Percentiles rank a stretch among this genome's conserved stretches.
These are phyloP conservation scores for Wickerhamiella cacticola DNA, from an alignment of 805 yeast species.

Conservation along the genomic window DNA sequence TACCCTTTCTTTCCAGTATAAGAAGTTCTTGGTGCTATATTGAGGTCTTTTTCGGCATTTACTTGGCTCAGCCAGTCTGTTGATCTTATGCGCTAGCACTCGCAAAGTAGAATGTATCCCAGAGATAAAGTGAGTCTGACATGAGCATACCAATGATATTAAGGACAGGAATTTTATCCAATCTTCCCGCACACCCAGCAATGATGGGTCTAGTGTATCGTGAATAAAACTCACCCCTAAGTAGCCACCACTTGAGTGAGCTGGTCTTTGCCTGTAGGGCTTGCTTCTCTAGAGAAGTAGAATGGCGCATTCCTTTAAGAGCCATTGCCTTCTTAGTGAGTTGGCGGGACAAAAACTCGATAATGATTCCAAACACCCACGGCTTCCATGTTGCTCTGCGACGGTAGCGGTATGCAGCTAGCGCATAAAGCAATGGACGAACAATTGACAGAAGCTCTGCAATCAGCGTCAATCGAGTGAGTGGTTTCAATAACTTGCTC, in stretches of 20 bases:
- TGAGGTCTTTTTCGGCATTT: no score
- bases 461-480: conserved; percentile 19
- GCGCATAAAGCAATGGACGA: conserved; percentile 32
- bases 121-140: conserved; percentile 30
- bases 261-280: conserved; percentile 24
- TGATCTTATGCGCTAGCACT: conserved; percentile 13
- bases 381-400: conserved; percentile 30
- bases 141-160: conserved; percentile 27
- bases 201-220: conserved; percentile 26
- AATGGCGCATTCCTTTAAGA: conserved; percentile 15
- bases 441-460: conserved; percentile 30
- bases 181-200: conserved; percentile 20
- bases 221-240: conserved; percentile 32
- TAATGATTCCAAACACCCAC: conserved; percentile 30
- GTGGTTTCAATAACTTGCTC: conserved; percentile 24
- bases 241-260: conserved; percentile 31
- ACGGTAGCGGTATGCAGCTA: conserved; percentile 24
- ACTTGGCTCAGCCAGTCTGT: no score
- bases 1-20: not conserved
- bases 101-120: conserved; percentile 31
- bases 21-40: no score
- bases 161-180: conserved; percentile 28
- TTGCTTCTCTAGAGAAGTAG: conserved; percentile 28
- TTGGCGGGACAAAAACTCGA: conserved; percentile 28
- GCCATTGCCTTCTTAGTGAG: conserved; percentile 22